Conservation (phyloP, 106 monocot genomes). For the Dendrobium catenatum region DNA sequence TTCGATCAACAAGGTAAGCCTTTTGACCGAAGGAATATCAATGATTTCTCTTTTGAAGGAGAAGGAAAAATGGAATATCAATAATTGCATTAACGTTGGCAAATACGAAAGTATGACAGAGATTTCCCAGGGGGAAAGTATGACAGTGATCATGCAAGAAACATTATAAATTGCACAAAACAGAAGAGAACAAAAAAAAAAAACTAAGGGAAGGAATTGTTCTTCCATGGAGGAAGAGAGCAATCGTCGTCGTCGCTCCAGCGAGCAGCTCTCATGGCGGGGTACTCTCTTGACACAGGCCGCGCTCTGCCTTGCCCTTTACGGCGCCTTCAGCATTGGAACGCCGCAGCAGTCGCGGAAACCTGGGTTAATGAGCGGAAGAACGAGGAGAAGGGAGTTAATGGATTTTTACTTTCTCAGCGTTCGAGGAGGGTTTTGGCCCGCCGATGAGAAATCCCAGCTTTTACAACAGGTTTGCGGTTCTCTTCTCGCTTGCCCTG, state of each 20-base stretch:
- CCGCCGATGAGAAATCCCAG: slow-evolving; percentile 13
- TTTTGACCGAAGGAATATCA: no score
- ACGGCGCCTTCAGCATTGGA: slow-evolving; percentile 47
- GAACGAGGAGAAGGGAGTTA: not conserved
- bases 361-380: not conserved
- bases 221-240: not conserved
- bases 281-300: slow-evolving; percentile 42
- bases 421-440: slow-evolving; percentile 29
- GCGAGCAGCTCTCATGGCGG: slow-evolving; percentile 23
- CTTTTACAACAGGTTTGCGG: slow-evolving; percentile 26
- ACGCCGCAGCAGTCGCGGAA: slow-evolving; percentile 11
- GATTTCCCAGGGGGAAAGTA: no score
- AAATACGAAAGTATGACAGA: no score
- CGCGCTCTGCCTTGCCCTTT: slow-evolving; percentile 47
- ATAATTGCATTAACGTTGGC: no score
- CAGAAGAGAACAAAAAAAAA: no score
- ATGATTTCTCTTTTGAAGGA: no score
- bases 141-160: no score
- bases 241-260: no score
- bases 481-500: not conserved
- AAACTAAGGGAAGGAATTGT: not conserved
- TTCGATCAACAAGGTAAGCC: no score
- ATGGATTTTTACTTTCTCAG: slow-evolving; percentile 54
- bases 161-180: no score
- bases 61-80: no score